Evolutionary conservation across 257 asterid genomes (phyloP), one percentile per base, ranked within the genome.

Genomic region (Craterostigma plantagineum): DNA sequence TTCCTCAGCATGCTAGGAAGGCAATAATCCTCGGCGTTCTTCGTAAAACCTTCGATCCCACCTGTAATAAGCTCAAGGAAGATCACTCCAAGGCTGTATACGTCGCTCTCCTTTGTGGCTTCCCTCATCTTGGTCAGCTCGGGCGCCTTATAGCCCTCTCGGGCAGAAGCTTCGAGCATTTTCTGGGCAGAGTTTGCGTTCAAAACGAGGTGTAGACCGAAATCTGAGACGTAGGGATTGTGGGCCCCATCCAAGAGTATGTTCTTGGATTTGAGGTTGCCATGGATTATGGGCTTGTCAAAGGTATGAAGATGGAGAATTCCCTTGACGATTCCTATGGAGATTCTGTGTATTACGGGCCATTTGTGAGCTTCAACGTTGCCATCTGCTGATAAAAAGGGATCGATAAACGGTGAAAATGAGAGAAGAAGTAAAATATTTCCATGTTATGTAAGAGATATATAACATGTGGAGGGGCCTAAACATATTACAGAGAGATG

Each of bases 81-180:
- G 6, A 23, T 23, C 30, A 23, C 30, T 16, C 96, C 96, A 12
- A 80, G 48, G 67, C 92, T 61, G 61, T 75, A 80, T 23, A 80
- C 50, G 52, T 85, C 96, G 10, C 78, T 72, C 43, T 66, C 73
- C 45, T 61, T 66, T 5, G 48, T 54, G 4, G 62, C 85, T 38
- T 80, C 90, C 49, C 57, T 77, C 80, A 80, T 80, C 65, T 85
- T 80, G 7, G 75, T 70, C 61, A 80, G 46, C 74, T 80, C 92
- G 1, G 92, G 94, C 1, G 90, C 76, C 49, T 70, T 80, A 59
- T 74, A 84, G 11, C 96, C 96, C 39, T 66, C 73, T 52, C 63
- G 71, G 8, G 77, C 73, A 10, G 76, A 75, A 9, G 63, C 59
- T 50, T 84, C 82, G 11, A 84, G 85, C 72, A 80, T 71, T 42